phyloP scores from a whole-genome alignment of 805 yeast species.

The Saccharomycopsis fermentans region DNA sequence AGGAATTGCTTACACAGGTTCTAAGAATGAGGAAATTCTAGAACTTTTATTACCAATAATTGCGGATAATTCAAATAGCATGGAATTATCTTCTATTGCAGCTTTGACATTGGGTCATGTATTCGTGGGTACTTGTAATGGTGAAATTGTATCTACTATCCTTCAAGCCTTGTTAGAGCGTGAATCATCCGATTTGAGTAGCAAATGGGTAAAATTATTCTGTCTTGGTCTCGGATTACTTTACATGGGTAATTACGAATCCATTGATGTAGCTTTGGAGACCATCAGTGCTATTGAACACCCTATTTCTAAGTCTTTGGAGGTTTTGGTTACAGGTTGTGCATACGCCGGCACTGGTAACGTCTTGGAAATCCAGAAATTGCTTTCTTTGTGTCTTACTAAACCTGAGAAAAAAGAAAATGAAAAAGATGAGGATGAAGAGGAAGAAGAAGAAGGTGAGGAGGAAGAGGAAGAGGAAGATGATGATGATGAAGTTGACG shows the following conservation, averaged over 20 bases:
- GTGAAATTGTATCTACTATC: constrained; percentile 87
- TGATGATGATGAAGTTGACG: constrained; percentile 23
- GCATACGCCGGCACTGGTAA: constrained; percentile 98
- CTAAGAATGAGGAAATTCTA: constrained; percentile 75
- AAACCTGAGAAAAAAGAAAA: constrained; percentile 31
- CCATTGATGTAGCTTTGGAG: constrained; percentile 87
- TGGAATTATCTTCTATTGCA: constrained; percentile 77
- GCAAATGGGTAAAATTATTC: constrained; percentile 83
- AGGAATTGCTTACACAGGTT: constrained; percentile 92
- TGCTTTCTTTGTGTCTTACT: constrained; percentile 41
- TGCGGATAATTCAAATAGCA: constrained; percentile 59
- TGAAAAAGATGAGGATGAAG: constrained; percentile 34
- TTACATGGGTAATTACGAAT: constrained; percentile 89
- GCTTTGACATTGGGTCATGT: constrained; percentile 90
- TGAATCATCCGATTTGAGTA: constrained; percentile 61
- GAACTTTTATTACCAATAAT: constrained; percentile 73
- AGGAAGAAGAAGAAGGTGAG: constrained; percentile 21
- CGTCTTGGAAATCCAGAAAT: constrained; percentile 84
- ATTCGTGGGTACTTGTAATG: constrained; percentile 92
- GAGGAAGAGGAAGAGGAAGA: constrained; percentile 23
- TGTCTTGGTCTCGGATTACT: constrained; percentile 86
- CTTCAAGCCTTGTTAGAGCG: constrained; percentile 86
- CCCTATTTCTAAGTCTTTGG: constrained; percentile 82
- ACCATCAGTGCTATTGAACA: constrained; percentile 92
- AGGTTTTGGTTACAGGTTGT: constrained; percentile 82